These are phyloP conservation scores for Eutrema heterophyllum DNA, from an alignment of 345 rosid species.

Conservation along the genomic window DNA sequence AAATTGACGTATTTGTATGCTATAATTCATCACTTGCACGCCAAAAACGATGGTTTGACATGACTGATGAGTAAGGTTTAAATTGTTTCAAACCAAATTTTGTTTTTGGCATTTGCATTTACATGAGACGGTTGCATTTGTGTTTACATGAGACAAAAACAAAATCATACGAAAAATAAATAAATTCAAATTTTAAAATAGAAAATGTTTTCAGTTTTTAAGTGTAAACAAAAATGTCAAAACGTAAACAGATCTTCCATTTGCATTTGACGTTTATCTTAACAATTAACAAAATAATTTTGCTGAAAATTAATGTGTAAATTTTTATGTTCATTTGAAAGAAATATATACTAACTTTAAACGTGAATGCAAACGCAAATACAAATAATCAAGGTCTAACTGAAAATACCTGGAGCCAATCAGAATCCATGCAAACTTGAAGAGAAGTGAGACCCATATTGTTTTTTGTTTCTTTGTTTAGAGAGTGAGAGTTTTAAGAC, in stretches of 20 bases:
- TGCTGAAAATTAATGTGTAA: neutral
- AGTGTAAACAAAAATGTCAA: neutral
- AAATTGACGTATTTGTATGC: too few species aligned
- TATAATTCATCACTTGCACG: neutral
- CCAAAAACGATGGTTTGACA: neutral
- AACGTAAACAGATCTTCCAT: neutral
- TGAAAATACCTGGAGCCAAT: conserved; percentile 77
- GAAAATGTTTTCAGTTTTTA: neutral
- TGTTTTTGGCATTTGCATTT: neutral
- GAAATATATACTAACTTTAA: neutral
- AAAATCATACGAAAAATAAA: too few species aligned
- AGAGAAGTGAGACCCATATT: conserved; percentile 66
- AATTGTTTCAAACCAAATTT: neutral
- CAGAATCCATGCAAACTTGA: conserved; percentile 92
- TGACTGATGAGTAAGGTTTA: neutral
- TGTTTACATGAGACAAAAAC: neutral
- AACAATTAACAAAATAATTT: neutral
- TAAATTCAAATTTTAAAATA: neutral
- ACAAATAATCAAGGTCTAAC: neutral
- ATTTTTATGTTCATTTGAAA: neutral
- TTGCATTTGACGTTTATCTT: neutral
- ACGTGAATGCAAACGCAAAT: neutral
- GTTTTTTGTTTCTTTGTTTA: neutral
- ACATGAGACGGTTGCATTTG: neutral
- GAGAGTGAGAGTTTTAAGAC: neutral